phyloP scores from a whole-genome alignment of 176 grass and related monocot species.

The Alopecurus myosuroides region DNA sequence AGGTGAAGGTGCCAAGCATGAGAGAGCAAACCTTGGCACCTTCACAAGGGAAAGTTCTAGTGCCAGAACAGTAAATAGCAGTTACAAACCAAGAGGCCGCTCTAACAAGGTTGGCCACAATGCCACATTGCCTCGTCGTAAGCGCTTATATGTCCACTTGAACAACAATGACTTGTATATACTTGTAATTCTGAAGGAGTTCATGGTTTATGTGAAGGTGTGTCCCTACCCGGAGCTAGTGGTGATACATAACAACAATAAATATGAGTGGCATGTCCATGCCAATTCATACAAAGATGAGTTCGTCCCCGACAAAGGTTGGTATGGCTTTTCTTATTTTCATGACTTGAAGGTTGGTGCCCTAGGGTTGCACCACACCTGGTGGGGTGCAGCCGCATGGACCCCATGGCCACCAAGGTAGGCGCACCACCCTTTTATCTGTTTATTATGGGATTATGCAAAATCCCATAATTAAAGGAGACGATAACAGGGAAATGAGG shows the following conservation, averaged over 20 bases:
- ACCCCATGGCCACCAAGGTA: too few relatives aligned
- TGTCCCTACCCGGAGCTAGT: neutral
- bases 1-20: neutral
- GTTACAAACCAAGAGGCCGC: neutral
- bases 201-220: neutral
- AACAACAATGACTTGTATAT: neutral
- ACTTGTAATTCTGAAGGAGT: neutral
- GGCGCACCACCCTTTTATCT: too few relatives aligned
- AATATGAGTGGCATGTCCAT: neutral
- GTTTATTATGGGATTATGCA: too few relatives aligned
- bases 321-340: too few relatives aligned
- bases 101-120: neutral
- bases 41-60: neutral
- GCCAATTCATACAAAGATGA: too few relatives aligned
- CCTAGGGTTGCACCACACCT: too few relatives aligned
- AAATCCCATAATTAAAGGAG: too few relatives aligned
- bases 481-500: too few relatives aligned
- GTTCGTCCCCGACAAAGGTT: too few relatives aligned
- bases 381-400: too few relatives aligned
- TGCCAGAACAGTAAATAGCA: neutral
- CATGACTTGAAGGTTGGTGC: too few relatives aligned
- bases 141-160: neutral
- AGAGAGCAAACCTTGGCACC: neutral
- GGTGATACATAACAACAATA: neutral
- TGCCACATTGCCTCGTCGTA: neutral